Conservation (phyloP, 805 yeast species). For the Brettanomyces bruxellensis region DNA sequence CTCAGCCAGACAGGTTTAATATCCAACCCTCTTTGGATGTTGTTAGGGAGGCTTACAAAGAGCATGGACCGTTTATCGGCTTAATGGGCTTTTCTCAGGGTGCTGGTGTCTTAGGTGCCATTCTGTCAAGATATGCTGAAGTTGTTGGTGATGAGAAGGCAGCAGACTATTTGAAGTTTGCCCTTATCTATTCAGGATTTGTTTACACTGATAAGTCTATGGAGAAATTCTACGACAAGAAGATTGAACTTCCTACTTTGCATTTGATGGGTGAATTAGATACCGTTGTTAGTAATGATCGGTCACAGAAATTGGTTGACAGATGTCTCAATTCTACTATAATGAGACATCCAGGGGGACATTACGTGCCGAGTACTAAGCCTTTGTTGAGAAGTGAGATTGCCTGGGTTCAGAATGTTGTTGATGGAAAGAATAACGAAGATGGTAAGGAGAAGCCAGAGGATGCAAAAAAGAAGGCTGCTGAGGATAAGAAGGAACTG, state of each 20-base stretch:
- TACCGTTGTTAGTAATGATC: constrained; percentile 68
- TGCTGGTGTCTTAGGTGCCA: constrained; percentile 73
- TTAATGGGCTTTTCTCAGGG: constrained; percentile 92
- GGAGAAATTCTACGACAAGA: constrained; percentile 21
- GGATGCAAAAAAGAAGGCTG: constrained; percentile 5
- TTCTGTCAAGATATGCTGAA: constrained; percentile 50
- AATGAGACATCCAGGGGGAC: constrained; percentile 91
- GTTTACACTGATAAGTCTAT: constrained; percentile 20
- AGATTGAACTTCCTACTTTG: constrained; percentile 34
- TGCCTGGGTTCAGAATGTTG: constrained; percentile 24
- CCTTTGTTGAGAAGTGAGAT: constrained; percentile 24
- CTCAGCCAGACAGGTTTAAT: constrained; percentile 25
- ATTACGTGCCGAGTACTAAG: constrained; percentile 87
- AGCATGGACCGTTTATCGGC: constrained; percentile 81
- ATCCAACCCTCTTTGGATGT: constrained; percentile 37
- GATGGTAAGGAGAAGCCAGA: constrained; percentile 3
- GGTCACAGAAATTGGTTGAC: constrained; percentile 54
- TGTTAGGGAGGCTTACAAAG: constrained; percentile 36
- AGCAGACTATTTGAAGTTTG: constrained; percentile 48
- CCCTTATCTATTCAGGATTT: constrained; percentile 65
- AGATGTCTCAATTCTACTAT: constrained; percentile 40
- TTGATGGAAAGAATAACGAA: constrained; percentile 8
- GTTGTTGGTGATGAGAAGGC: constrained; percentile 40
- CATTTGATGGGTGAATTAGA: constrained; percentile 85
- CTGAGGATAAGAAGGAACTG: constrained; percentile 3